Evolutionary conservation across 169 alveolate genomes (phyloP).

Genomic region (Toxoplasma gondii): DNA sequence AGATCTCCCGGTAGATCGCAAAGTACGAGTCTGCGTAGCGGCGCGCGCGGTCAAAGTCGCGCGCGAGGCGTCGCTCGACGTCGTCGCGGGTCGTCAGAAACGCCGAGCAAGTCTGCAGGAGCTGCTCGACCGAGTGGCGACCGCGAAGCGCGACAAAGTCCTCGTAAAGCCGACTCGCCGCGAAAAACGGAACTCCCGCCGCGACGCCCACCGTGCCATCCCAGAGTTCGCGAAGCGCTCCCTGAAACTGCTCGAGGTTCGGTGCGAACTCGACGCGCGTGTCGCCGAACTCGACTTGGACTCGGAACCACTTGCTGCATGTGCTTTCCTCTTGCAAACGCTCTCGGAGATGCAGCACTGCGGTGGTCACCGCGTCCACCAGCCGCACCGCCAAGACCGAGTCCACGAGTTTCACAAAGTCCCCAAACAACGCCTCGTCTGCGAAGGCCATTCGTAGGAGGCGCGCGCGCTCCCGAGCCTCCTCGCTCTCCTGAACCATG

Average conservation of each 20-base stretch:
- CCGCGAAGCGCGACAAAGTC: slow-evolving; percentile 50
- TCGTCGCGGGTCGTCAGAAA: neutral
- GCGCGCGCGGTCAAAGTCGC: slow-evolving; percentile 68
- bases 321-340: slow-evolving; percentile 57
- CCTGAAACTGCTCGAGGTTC: slow-evolving; percentile 48
- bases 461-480: slow-evolving; percentile 57
- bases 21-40: slow-evolving; percentile 64
- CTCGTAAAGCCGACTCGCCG: slow-evolving; percentile 59
- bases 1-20: slow-evolving; percentile 66
- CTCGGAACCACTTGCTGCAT: slow-evolving; percentile 57
- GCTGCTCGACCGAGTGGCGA: slow-evolving; percentile 1
- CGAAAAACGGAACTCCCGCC: slow-evolving; percentile 44
- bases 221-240: slow-evolving; percentile 63
- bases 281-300: slow-evolving; percentile 54
- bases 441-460: slow-evolving; percentile 60
- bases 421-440: slow-evolving; percentile 66
- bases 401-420: slow-evolving; percentile 58
- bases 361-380: slow-evolving; percentile 61
- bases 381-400: slow-evolving; percentile 53
- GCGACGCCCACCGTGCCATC: slow-evolving; percentile 57
- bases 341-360: slow-evolving; percentile 41
- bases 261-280: slow-evolving; percentile 57
- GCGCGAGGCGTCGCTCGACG: slow-evolving; percentile 55
- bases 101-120: neutral
- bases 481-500: slow-evolving; percentile 60